Evolutionary conservation across 1,284 basidiomycete genomes (phyloP).

Genomic region (Ganoderma lingzhi): DNA sequence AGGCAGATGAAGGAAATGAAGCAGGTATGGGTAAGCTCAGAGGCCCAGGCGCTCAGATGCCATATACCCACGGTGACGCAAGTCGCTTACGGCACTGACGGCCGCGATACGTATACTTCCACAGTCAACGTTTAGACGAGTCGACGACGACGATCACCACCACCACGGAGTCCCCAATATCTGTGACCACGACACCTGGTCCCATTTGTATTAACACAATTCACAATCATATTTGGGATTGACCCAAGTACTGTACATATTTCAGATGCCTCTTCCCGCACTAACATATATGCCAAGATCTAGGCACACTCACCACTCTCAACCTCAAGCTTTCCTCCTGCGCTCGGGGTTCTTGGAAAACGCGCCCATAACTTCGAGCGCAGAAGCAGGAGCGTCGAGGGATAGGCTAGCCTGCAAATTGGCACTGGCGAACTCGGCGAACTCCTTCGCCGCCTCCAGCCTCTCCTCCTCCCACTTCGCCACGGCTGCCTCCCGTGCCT

Average conservation of each 20-base stretch:
- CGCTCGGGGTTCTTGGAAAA: not conserved
- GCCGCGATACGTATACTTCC: not conserved
- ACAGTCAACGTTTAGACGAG: not conserved
- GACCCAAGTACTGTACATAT: not conserved
- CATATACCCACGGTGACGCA: not conserved
- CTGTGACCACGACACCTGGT: not conserved
- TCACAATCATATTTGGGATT: not conserved
- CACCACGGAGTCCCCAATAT: too few relatives aligned
- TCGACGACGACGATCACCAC: not conserved
- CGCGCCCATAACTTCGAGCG: not conserved
- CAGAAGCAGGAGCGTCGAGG: not conserved
- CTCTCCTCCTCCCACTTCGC: not conserved
- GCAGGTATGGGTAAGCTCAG: conserved; percentile 1
- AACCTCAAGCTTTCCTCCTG: not conserved
- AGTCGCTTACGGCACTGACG: not conserved
- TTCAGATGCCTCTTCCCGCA: not conserved
- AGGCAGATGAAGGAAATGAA: not conserved
- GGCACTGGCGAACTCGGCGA: conserved; percentile 1
- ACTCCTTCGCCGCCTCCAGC: not conserved
- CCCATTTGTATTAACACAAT: not conserved
- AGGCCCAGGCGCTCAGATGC: not conserved
- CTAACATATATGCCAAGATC: not conserved
- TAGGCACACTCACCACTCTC: not conserved
- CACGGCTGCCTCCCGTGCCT: conserved; percentile 3
- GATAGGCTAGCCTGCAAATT: not conserved